phyloP scores from a whole-genome alignment of 495 filamentous ascomycete species.

The Clohesyomyces aquaticus region DNA sequence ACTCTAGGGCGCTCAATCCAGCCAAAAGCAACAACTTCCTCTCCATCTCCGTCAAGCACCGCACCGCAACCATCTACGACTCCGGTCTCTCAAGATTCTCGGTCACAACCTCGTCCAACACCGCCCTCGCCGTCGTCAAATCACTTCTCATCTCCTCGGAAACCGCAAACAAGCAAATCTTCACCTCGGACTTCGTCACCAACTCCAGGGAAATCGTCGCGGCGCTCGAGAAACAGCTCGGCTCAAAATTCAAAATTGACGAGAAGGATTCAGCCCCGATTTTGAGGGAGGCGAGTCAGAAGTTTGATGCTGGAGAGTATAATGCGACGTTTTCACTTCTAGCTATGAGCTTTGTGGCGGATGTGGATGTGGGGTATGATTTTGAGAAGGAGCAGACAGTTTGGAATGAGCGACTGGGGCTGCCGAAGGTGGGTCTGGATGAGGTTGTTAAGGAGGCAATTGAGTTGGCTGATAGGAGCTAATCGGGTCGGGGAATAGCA shows the following conservation, averaged over 20 bases:
- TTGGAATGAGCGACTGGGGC: constrained; percentile 35
- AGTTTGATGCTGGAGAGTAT: constrained; percentile 15
- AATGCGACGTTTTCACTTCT: constrained; percentile 20
- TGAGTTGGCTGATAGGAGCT: constrained; percentile 11
- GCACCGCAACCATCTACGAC: constrained; percentile 54
- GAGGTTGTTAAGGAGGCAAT: constrained; percentile 26
- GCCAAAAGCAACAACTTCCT: constrained; percentile 36
- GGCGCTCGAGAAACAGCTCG: constrained; percentile 50
- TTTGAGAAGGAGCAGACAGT: constrained; percentile 24
- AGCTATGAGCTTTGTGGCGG: constrained; percentile 24
- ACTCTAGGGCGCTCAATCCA: constrained; percentile 23
- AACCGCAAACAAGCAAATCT: constrained; percentile 55
- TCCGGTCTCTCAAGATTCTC: constrained; percentile 49
- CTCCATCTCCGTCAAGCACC: constrained; percentile 49
- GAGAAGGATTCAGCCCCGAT: constrained; percentile 8
- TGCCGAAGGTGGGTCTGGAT: constrained; percentile 22
- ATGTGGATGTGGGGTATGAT: constrained; percentile 31
- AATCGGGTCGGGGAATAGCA: too few species aligned
- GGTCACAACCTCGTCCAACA: constrained; percentile 49
- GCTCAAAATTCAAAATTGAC: constrained; percentile 48
- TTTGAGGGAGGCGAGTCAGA: constrained; percentile 4
- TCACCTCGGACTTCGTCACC: constrained; percentile 51
- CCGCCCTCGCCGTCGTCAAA: constrained; percentile 49
- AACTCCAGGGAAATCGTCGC: constrained; percentile 53
- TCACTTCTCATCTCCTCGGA: constrained; percentile 46